phyloP scores from a whole-genome alignment of 352 stramenopile genomes.

The Pythium brassicae region DNA sequence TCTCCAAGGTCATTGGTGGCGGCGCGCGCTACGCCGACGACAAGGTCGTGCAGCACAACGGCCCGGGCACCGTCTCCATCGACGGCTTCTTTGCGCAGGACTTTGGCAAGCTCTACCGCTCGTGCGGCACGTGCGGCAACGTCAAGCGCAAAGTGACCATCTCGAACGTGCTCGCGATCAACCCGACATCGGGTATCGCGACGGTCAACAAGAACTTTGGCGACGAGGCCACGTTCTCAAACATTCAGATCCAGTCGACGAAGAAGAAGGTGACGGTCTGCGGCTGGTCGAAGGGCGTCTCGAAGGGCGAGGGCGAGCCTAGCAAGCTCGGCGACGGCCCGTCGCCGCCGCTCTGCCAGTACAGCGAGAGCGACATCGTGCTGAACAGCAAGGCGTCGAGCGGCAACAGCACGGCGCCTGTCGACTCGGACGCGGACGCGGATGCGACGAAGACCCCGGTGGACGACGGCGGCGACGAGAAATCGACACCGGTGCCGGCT shows the following conservation, averaged over 20 bases:
- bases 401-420: slow-evolving; percentile 1
- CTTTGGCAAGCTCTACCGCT: slow-evolving; percentile 30
- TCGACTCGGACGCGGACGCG: neutral
- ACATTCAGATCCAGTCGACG: slow-evolving; percentile 19
- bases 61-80: slow-evolving; percentile 20
- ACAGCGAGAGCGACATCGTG: slow-evolving; percentile 7
- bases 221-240: slow-evolving; percentile 21
- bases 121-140: slow-evolving; percentile 23
- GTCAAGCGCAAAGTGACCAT: slow-evolving; percentile 18
- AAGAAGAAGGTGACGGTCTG: slow-evolving; percentile 22
- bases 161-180: slow-evolving; percentile 25
- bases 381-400: slow-evolving; percentile 4
- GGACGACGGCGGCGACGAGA: neutral
- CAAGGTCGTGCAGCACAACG: slow-evolving; percentile 32
- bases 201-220: slow-evolving; percentile 30
- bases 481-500: no score
- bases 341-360: slow-evolving; percentile 10
- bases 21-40: slow-evolving; percentile 23
- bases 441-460: neutral
- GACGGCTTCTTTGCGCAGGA: slow-evolving; percentile 26
- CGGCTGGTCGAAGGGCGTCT: slow-evolving; percentile 22
- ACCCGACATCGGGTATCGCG: slow-evolving; percentile 19
- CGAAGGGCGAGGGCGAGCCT: slow-evolving; percentile 12
- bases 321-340: slow-evolving; percentile 11
- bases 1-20: slow-evolving; percentile 21